These are phyloP conservation scores for Aspergillus indologenus DNA, from an alignment of 495 filamentous ascomycete species.

Conservation along the genomic window DNA sequence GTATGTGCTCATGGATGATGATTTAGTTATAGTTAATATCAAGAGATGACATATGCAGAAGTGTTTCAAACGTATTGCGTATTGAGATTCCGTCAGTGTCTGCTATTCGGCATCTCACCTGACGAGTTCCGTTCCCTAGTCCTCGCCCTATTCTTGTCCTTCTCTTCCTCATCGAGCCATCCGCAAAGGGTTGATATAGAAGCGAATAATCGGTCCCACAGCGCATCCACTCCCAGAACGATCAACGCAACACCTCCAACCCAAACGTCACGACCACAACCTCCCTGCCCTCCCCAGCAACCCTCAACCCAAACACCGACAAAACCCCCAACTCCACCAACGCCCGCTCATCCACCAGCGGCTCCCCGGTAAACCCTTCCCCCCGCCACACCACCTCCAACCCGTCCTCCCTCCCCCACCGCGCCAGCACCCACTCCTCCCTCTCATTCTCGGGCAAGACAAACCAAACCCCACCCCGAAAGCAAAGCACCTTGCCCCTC, in stretches of 20 bases:
- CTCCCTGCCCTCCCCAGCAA: neutral
- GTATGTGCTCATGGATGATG: constrained; percentile 17
- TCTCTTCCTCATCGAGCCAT: too few relatives aligned
- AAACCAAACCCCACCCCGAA: neutral
- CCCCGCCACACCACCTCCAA: neutral
- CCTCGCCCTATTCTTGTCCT: too few relatives aligned
- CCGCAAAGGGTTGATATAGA: too few relatives aligned
- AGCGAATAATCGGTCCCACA: too few relatives aligned
- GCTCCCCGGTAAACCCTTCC: neutral
- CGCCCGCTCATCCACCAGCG: neutral
- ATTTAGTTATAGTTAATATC: constrained; percentile 6
- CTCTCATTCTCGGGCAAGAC: neutral
- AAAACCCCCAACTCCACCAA: neutral
- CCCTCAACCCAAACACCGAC: neutral
- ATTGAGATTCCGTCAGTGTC: too few relatives aligned
- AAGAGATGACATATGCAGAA: neutral
- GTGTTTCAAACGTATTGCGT: too few relatives aligned
- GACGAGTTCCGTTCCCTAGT: too few relatives aligned
- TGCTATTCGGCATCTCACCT: too few relatives aligned
- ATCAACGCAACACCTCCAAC: too few relatives aligned
- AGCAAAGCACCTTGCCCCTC: neutral
- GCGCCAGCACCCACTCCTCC: neutral
- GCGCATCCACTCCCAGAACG: too few relatives aligned
- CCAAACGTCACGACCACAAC: neutral
- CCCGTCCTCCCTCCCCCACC: neutral